These are phyloP conservation scores for Monosporascus sp. DNA, from an alignment of 2,329 filamentous ascomycete species.

Conservation along the genomic window DNA sequence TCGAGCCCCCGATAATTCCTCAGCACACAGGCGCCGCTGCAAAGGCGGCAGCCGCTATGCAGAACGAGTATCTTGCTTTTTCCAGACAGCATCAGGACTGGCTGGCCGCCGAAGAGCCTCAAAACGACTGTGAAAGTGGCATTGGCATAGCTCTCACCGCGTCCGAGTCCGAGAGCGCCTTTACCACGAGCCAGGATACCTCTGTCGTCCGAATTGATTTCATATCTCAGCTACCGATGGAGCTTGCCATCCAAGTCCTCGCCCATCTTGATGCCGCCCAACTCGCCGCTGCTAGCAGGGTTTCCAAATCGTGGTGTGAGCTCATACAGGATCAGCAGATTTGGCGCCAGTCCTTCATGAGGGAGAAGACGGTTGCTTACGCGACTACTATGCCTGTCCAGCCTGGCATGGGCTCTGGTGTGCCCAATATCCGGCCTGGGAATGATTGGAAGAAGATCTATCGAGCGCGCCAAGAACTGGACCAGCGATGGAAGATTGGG, in stretches of 20 bases:
- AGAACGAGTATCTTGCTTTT: constrained; percentile 44
- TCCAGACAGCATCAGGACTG: constrained; percentile 34
- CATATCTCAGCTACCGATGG: constrained; percentile 46
- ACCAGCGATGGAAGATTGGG: constrained; percentile 72
- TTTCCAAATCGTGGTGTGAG: constrained; percentile 45
- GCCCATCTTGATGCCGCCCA: constrained; percentile 49
- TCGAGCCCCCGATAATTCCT: constrained; percentile 56
- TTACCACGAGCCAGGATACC: constrained; percentile 30
- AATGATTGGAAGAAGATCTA: constrained; percentile 88
- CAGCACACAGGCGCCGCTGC: constrained; percentile 54
- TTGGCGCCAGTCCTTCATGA: constrained; percentile 58
- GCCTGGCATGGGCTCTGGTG: constrained; percentile 51
- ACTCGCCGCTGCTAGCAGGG: constrained; percentile 42
- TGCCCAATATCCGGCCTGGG: constrained; percentile 49
- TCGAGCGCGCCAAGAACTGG: constrained; percentile 67
- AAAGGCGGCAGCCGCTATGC: constrained; percentile 54
- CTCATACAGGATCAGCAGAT: constrained; percentile 50
- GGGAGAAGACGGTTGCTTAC: constrained; percentile 55
- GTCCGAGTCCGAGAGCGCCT: constrained; percentile 28
- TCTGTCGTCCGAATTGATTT: constrained; percentile 48
- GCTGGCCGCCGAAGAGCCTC: constrained; percentile 40
- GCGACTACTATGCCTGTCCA: constrained; percentile 48
- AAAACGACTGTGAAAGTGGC: constrained; percentile 58
- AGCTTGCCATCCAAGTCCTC: constrained; percentile 55
- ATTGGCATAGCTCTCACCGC: constrained; percentile 54